Base-by-base conservation (phyloP, 2,329 filamentous ascomycete genomes). In the Colletotrichum cereale region DNA sequence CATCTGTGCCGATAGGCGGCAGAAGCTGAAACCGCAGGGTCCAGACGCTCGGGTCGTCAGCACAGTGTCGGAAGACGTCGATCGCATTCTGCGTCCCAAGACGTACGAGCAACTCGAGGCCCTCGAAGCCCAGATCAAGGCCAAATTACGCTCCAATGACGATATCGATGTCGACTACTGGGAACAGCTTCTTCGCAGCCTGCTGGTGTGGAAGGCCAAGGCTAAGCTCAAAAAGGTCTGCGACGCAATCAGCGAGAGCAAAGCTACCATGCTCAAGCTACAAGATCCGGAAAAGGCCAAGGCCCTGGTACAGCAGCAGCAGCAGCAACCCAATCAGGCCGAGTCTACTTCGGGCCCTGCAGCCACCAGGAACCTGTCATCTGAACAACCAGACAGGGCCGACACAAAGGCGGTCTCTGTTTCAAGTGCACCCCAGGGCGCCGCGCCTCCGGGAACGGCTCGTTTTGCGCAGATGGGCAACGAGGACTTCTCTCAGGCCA, bases 111-210 rank as follows among this genome's bases (percentile, higher is more conserved):
- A 98, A 80, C 86, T 99, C n/a, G 92, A 95, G 78, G 89, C 89
- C 24, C 86, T 99, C 60, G 96, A 99, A 82, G 89, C 86, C 74
- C 95, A 98, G 83, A 96, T 99, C 80, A 91, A 90, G 79, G 86
- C 87, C 21, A 99, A 99, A 84, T 85, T 99, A 58, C 88, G 91
- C 63, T 97, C 94, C 10, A 92, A 97, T 78, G 95, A 98, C 78
- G 91, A 93, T 48, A 96, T 99, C 75, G 96, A 99, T 81, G 94
- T 93, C 2, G 96, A 99, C 82, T 99, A 98, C 80, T 99, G 96
- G 96, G 94, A 97, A 79, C 94, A 97, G 79, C 86, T 99, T 21
- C 86, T 99, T 73, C 91, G 91, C 75, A 97, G 92, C 78, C 84
- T 99, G 73, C 86, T 93, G 8, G 90, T 97, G 1, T 98, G 94